These are phyloP conservation scores for Leccinum truebloodii DNA, from an alignment of 768 basidiomycete genomes.

Conservation along the genomic window DNA sequence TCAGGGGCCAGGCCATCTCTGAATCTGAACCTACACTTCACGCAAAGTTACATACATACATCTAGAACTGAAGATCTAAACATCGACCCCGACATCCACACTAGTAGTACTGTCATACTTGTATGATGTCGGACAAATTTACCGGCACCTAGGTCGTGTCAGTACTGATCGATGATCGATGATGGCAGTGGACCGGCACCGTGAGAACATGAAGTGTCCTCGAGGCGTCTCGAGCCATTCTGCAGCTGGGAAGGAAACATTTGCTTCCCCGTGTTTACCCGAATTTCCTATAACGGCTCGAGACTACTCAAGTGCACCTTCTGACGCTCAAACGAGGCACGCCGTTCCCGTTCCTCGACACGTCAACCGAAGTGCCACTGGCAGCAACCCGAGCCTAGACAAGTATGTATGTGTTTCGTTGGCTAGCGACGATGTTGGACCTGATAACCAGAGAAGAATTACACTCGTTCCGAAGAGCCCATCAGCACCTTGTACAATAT, in stretches of 20 bases:
- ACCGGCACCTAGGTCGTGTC: too few relatives aligned
- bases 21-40: too few relatives aligned
- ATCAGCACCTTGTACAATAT: constrained; percentile 12
- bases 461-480: background rate
- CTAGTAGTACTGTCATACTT: background rate
- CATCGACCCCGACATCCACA: too few relatives aligned
- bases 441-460: background rate
- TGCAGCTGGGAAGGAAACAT: too few relatives aligned
- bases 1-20: background rate
- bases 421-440: background rate
- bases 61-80: too few relatives aligned
- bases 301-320: too few relatives aligned
- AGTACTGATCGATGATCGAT: too few relatives aligned
- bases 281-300: too few relatives aligned
- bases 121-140: too few relatives aligned
- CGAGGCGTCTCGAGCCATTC: constrained; percentile 1
- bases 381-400: background rate
- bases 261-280: too few relatives aligned
- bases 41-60: too few relatives aligned
- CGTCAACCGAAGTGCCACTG: background rate
- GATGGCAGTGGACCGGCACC: background rate
- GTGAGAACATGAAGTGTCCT: constrained; percentile 8
- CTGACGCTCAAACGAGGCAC: background rate
- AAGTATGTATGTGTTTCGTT: constrained; percentile 3
- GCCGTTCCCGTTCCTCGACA: background rate